phyloP scores from a whole-genome alignment of 2,329 filamentous ascomycete species.

The Fusarium oligoseptatum region DNA sequence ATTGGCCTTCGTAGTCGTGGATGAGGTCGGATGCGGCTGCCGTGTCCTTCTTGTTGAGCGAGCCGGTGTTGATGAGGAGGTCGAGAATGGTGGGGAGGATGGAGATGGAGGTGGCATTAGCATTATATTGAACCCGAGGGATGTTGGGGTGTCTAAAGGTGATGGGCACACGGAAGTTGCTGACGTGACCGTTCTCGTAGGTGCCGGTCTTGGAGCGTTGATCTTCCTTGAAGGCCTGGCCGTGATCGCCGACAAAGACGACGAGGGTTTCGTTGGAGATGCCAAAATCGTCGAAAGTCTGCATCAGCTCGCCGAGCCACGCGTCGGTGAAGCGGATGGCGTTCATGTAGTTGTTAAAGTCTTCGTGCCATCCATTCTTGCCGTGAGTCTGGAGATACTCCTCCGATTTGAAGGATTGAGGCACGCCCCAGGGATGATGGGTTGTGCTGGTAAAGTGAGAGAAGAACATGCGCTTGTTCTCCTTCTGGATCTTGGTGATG shows the following conservation, averaged over 20 bases:
- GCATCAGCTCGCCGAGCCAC: slow-evolving; percentile 50
- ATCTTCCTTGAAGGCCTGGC: slow-evolving; percentile 52
- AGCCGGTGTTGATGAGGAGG: slow-evolving; percentile 51
- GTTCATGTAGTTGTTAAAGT: slow-evolving; percentile 53
- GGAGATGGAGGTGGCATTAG: slow-evolving; percentile 49
- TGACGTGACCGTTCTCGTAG: slow-evolving; percentile 51
- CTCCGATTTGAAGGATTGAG: slow-evolving; percentile 31
- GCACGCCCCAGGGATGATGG: slow-evolving; percentile 50
- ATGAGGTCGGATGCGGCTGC: slow-evolving; percentile 46
- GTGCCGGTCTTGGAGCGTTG: slow-evolving; percentile 47
- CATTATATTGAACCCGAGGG: slow-evolving; percentile 49
- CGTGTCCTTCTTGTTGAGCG: slow-evolving; percentile 46
- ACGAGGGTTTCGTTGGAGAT: slow-evolving; percentile 53
- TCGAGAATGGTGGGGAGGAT: slow-evolving; percentile 55
- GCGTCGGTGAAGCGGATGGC: slow-evolving; percentile 50
- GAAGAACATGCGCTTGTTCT: slow-evolving; percentile 52
- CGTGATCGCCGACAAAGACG: slow-evolving; percentile 53
- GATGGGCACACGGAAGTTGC: slow-evolving; percentile 51
- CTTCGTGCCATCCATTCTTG: slow-evolving; percentile 44
- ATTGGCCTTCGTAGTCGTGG: slow-evolving; percentile 53
- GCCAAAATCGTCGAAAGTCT: slow-evolving; percentile 49
- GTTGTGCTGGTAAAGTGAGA: slow-evolving; percentile 55
- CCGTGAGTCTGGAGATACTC: slow-evolving; percentile 42
- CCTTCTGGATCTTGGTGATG: slow-evolving; percentile 45
- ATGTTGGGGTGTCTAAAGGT: slow-evolving; percentile 51